phyloP scores from a whole-genome alignment of 352 stramenopile genomes.

The Pythium rishiriense region DNA sequence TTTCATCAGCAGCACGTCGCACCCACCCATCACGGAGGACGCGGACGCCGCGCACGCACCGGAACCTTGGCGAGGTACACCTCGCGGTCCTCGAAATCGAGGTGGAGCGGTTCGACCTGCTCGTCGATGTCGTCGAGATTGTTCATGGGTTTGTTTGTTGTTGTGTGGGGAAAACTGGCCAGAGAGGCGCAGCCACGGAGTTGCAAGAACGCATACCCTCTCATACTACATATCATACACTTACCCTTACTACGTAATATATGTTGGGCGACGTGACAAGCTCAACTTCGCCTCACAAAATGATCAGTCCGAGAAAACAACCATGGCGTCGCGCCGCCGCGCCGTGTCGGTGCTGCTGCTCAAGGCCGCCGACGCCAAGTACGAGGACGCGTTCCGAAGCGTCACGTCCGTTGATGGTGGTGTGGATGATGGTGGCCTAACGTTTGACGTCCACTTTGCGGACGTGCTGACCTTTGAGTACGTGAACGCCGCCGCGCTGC shows the following conservation, averaged over 20 bases:
- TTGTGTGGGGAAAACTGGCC: not conserved
- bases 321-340: slow-evolving; percentile 4
- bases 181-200: not conserved
- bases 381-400: slow-evolving; percentile 40
- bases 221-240: not conserved
- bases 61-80: slow-evolving; percentile 88
- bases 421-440: not conserved
- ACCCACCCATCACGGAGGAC: not conserved
- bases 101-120: slow-evolving; percentile 87
- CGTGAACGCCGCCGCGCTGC: slow-evolving; percentile 46
- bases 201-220: not conserved
- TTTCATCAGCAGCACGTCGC: not conserved
- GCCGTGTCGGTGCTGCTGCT: slow-evolving; percentile 51
- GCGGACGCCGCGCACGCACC: slow-evolving; percentile 33
- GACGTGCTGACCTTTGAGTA: slow-evolving; percentile 75
- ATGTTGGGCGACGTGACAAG: not conserved
- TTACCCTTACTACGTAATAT: slow-evolving; percentile 12
- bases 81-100: slow-evolving; percentile 86
- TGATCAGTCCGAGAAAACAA: not conserved
- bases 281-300: not conserved
- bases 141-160: slow-evolving; percentile 8
- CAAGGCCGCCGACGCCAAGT: slow-evolving; percentile 65
- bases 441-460: slow-evolving; percentile 43
- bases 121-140: slow-evolving; percentile 83
- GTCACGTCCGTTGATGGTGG: too few relatives aligned